Base-by-base conservation (phyloP, 306 rosid genomes). In the Myrica gale region DNA sequence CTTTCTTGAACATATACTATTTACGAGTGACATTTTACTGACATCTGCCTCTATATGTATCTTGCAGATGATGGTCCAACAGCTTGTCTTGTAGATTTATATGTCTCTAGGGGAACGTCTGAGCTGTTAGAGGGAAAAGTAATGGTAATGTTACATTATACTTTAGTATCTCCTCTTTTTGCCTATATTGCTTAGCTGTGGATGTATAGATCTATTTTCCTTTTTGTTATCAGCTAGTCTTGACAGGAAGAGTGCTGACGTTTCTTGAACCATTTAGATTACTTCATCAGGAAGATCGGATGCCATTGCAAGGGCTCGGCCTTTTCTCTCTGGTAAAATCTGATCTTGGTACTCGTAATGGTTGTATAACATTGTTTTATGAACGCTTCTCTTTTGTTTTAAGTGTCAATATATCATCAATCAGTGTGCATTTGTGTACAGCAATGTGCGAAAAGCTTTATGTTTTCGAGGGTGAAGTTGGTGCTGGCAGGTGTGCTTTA, bases 361-460 rank as follows among this genome's bases (percentile, higher is more conserved):
- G 50, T 58, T 76, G 45, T n/a, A 16, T 54, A 51, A 58, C 61
- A 47, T 69, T 12, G 72, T 57, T 79, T 73, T 61, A 0, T 68
- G 43, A 75, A 56, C 69, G 75, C 41, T 52, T 48, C 63, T 58
- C 23, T 68, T 16, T 53, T 41, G 10, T 41, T 76, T 69, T 66
- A 23, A 4, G 55, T 69, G 78, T 56, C 69, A 74, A 63, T 74
- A 45, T 72, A 46, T 78, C 51, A 23, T 32, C 26, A 55, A 44
- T 74, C 53, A 19, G 21, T 62, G 56, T 69, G 74, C 26, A 74
- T 70, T 77, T 87, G 71, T 73, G 78, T 80, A 77, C 96, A 93
- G 98, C 89, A 71, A 91, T 93, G 98, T 88, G 94, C 77, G 92
- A 89, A 74, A 91, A 88, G 75, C 92, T 91, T 69, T 90, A 82